Percentiles rank a stretch among this genome's conserved stretches.
Evolutionary conservation across 2,329 filamentous ascomycete species (phyloP).

Genomic region (Cercospora nicotianae): DNA sequence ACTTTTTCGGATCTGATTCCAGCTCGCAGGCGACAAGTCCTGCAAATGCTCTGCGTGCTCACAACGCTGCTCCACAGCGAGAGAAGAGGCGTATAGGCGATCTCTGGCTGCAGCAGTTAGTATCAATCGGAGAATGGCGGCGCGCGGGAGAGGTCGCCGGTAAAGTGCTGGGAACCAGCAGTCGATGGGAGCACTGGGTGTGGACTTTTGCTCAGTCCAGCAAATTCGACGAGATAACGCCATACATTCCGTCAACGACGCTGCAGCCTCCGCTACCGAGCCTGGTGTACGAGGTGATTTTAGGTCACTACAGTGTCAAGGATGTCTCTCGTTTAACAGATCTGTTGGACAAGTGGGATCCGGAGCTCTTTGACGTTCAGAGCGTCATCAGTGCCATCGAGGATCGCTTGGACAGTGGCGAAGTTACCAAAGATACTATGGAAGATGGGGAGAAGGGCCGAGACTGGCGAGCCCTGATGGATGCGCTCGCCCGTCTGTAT

Average conservation of each 20-base stretch:
- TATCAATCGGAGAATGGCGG: conserved; percentile 72
- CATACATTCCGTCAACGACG: conserved; percentile 75
- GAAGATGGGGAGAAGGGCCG: conserved; percentile 67
- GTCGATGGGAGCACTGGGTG: conserved; percentile 93
- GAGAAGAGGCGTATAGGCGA: conserved; percentile 92
- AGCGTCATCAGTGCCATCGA: conserved; percentile 77
- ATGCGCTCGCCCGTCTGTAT: conserved; percentile 79
- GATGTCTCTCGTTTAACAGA: conserved; percentile 75
- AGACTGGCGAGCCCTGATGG: conserved; percentile 89
- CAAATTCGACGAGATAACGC: conserved; percentile 85
- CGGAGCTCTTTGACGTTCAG: conserved; percentile 77
- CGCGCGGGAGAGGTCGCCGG: conserved; percentile 77
- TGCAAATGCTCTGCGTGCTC: conserved; percentile 18
- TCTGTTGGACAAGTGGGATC: conserved; percentile 78
- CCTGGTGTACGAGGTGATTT: conserved; percentile 81
- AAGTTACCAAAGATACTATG: conserved; percentile 72
- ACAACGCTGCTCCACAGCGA: conserved; percentile 66
- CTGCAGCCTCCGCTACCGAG: conserved; percentile 76
- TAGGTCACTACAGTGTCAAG: conserved; percentile 81
- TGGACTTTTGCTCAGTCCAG: conserved; percentile 85
- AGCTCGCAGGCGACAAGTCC: conserved; percentile 49
- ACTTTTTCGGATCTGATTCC: conserved; percentile 61
- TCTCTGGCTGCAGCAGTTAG: conserved; percentile 85
- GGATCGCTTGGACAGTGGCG: conserved; percentile 74
- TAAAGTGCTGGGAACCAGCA: conserved; percentile 75